Percentiles rank a stretch among this genome's conserved stretches.
phyloP scores from a whole-genome alignment of 352 stramenopile species.

The Blastocystis sp. region DNA sequence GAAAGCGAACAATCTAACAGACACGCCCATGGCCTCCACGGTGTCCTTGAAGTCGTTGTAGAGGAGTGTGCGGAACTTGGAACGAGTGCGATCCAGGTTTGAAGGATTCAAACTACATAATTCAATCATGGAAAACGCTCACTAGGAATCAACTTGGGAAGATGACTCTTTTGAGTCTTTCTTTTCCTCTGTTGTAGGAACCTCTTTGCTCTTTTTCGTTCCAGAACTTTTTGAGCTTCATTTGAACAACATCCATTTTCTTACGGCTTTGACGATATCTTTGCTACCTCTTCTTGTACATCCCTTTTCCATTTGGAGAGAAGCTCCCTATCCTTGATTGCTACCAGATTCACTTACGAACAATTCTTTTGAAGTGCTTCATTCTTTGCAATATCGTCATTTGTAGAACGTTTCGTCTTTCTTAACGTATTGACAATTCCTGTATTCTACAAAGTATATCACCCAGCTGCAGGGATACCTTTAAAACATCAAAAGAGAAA shows the following conservation, averaged over 20 bases:
- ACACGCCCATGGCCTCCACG: background rate
- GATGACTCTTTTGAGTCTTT: background rate
- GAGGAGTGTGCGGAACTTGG: constrained; percentile 34
- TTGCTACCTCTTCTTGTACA: background rate
- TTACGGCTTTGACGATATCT: background rate
- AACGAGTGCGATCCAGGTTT: background rate
- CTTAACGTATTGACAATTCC: constrained; percentile 22
- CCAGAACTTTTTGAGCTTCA: background rate
- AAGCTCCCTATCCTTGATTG: background rate
- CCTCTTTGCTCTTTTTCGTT: background rate
- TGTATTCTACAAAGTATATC: background rate
- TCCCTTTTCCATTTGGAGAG: constrained; percentile 46
- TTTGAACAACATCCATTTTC: background rate
- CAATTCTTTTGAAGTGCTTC: constrained; percentile 27
- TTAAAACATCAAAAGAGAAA: background rate
- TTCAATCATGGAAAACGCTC: background rate
- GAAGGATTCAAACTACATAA: background rate
- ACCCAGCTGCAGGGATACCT: background rate
- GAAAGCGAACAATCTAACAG: background rate
- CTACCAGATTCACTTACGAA: background rate
- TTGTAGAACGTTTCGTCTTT: constrained; percentile 8
- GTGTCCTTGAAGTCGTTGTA: constrained; percentile 45
- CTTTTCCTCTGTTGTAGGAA: background rate
- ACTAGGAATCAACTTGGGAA: background rate
- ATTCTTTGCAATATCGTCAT: background rate